phyloP scores from a whole-genome alignment of 2,329 filamentous ascomycete genomes.

The Metarhizium album region DNA sequence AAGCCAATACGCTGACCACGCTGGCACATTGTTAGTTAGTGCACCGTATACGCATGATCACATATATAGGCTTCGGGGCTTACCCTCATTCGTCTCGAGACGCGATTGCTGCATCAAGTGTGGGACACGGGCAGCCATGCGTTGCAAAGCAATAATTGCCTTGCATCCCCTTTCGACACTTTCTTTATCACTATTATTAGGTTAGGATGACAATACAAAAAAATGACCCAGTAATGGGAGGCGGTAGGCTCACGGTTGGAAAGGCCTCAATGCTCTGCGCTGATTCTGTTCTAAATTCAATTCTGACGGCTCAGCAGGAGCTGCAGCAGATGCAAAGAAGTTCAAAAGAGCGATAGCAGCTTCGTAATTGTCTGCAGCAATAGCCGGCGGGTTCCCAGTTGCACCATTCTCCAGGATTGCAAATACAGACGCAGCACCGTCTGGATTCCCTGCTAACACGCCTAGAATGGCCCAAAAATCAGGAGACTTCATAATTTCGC shows the following conservation, averaged over 20 bases:
- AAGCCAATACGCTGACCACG: conserved; percentile 96
- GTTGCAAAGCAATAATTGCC: conserved; percentile 71
- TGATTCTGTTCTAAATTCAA: conserved; percentile 49
- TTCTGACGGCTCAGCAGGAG: conserved; percentile 58
- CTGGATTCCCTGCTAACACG: conserved; percentile 55
- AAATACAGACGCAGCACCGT: conserved; percentile 70
- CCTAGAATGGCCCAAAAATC: conserved; percentile 94
- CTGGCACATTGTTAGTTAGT: conserved; percentile 29
- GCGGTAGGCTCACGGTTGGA: conserved; percentile 15
- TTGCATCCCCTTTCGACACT: conserved; percentile 68
- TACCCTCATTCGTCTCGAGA: conserved; percentile 75
- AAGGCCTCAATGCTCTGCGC: conserved; percentile 20
- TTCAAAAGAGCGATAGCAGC: conserved; percentile 75
- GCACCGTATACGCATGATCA: neutral
- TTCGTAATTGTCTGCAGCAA: conserved; percentile 94
- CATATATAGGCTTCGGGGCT: neutral
- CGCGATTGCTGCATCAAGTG: conserved; percentile 87
- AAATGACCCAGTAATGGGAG: neutral
- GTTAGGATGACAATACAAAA: neutral
- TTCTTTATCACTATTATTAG: conserved; percentile 24
- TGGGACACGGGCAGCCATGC: conserved; percentile 71
- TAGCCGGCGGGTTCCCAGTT: conserved; percentile 62
- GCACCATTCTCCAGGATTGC: conserved; percentile 74
- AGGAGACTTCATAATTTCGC: conserved; percentile 89
- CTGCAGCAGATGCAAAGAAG: conserved; percentile 78